These are phyloP conservation scores for Blastobotrys arbuscula DNA, from an alignment of 1,139 yeast genomes.

Conservation along the genomic window DNA sequence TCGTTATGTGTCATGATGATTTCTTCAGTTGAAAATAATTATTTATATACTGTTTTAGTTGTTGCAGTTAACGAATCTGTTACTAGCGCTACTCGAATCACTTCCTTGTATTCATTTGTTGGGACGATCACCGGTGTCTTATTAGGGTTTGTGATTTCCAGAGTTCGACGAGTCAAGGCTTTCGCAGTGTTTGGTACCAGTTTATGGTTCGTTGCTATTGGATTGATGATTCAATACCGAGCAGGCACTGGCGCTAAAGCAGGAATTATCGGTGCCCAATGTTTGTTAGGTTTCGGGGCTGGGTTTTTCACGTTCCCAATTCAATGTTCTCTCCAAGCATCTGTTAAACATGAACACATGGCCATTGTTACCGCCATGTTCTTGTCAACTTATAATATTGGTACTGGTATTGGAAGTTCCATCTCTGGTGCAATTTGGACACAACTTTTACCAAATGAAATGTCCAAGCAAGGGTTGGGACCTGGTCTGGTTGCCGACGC, in stretches of 20 bases:
- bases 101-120: slow-evolving; percentile 56
- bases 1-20: slow-evolving; percentile 51
- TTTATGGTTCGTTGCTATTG: slow-evolving; percentile 53
- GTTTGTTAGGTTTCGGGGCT: slow-evolving; percentile 65
- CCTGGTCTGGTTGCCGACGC: background rate
- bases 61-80: slow-evolving; percentile 56
- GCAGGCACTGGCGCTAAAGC: slow-evolving; percentile 44
- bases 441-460: slow-evolving; percentile 33
- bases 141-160: slow-evolving; percentile 48
- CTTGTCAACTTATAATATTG: slow-evolving; percentile 38
- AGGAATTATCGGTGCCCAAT: slow-evolving; percentile 63
- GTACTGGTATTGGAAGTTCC: slow-evolving; percentile 42
- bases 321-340: slow-evolving; percentile 59
- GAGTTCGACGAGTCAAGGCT: slow-evolving; percentile 48
- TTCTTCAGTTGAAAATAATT: slow-evolving; percentile 64
- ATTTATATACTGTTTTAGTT: slow-evolving; percentile 54
- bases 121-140: slow-evolving; percentile 56
- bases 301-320: slow-evolving; percentile 64
- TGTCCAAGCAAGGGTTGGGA: slow-evolving; percentile 1
- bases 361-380: slow-evolving; percentile 42
- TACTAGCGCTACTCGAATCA: slow-evolving; percentile 60
- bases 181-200: slow-evolving; percentile 54
- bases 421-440: slow-evolving; percentile 46
- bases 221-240: slow-evolving; percentile 52
- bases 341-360: slow-evolving; percentile 48